These are phyloP conservation scores for Durusdinium trenchii DNA, from an alignment of 73 alveolate genomes.

Conservation along the genomic window DNA sequence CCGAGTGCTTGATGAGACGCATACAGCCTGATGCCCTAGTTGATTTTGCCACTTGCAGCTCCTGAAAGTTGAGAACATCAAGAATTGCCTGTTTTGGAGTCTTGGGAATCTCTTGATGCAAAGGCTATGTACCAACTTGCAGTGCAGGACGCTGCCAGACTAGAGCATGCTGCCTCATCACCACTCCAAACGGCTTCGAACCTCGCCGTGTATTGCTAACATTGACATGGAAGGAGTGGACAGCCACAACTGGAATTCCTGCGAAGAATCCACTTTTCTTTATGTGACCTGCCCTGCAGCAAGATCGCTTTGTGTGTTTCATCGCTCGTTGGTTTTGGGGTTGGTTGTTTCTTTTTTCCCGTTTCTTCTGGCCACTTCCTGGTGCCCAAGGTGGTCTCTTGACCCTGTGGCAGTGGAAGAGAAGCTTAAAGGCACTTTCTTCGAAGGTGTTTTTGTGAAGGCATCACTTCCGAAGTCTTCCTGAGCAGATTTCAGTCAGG, in stretches of 20 bases:
- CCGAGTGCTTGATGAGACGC: slow-evolving; percentile 68
- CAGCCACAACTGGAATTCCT: slow-evolving; percentile 69
- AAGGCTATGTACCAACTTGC: slow-evolving; percentile 80
- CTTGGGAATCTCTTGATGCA: background rate
- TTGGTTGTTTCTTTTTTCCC: background rate
- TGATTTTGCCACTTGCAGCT: background rate
- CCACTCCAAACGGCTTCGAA: background rate
- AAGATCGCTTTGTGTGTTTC: background rate
- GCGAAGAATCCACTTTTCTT: slow-evolving; percentile 54
- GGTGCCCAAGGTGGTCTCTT: slow-evolving; percentile 36
- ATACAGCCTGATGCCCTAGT: background rate
- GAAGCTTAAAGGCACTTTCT: background rate
- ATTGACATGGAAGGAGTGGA: slow-evolving; percentile 40
- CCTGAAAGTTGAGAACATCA: background rate
- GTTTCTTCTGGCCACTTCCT: background rate
- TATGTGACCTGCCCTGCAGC: background rate
- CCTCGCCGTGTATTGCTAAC: background rate
- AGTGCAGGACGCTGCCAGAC: slow-evolving; percentile 42
- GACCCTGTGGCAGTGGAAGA: slow-evolving; percentile 51
- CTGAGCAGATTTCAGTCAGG: background rate
- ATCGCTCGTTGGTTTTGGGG: too few species aligned
- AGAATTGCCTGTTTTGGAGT: background rate
- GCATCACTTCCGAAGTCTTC: background rate
- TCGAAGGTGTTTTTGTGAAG: background rate
- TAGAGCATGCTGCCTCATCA: background rate